phyloP scores from a whole-genome alignment of 352 stramenopile genomes.

The Pythium vanterpoolii region DNA sequence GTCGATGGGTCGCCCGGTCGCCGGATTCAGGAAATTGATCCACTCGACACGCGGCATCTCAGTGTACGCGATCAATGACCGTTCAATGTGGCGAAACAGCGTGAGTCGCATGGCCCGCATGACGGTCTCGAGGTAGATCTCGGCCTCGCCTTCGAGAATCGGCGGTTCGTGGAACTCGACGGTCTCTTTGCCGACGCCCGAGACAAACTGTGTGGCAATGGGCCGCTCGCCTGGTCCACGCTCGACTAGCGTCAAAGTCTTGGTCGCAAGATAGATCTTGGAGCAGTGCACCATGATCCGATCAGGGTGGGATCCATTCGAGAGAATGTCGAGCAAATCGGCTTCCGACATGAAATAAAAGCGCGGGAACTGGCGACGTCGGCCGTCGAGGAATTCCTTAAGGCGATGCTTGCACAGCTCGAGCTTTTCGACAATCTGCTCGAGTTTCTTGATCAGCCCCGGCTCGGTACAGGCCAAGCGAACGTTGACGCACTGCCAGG shows the following conservation, averaged over 20 bases:
- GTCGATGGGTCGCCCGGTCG: constrained; percentile 83
- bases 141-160: constrained; percentile 93
- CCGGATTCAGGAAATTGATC: constrained; percentile 93
- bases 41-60: constrained; percentile 92
- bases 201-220: constrained; percentile 90
- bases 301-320: constrained; percentile 91
- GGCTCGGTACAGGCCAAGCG: constrained; percentile 87
- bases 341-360: constrained; percentile 92
- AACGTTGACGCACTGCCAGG: constrained; percentile 90
- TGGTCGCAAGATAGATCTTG: constrained; percentile 95
- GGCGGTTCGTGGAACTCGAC: constrained; percentile 92
- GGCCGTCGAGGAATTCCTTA: constrained; percentile 94
- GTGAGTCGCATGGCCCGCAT: constrained; percentile 93
- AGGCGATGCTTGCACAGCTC: constrained; percentile 94
- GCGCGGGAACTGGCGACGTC: constrained; percentile 92
- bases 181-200: constrained; percentile 92
- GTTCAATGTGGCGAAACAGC: constrained; percentile 93
- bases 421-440: constrained; percentile 91
- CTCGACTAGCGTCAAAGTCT: constrained; percentile 87
- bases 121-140: constrained; percentile 97
- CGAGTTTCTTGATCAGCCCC: constrained; percentile 88
- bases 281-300: constrained; percentile 95
- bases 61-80: constrained; percentile 89
- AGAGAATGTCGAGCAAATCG: constrained; percentile 95
- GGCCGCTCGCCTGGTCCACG: constrained; percentile 51